phyloP scores from a whole-genome alignment of 176 grass and related monocot genomes.

The Hsuehochloa calcarea region DNA sequence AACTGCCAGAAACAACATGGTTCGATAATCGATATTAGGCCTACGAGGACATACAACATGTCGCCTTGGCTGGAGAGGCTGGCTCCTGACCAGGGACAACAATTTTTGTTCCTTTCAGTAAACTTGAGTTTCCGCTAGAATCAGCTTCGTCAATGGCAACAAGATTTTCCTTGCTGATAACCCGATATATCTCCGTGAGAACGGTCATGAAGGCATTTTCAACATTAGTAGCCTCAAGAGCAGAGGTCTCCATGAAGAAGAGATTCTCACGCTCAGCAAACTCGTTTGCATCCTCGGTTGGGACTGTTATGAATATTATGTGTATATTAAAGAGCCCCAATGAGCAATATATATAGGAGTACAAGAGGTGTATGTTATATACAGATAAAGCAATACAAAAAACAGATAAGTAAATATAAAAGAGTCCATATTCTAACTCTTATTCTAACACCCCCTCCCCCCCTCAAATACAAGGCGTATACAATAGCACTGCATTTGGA shows the following conservation, averaged over 20 bases:
- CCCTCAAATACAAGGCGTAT: no score
- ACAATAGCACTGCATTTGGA: no score
- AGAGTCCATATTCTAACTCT: no score
- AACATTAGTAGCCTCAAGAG: constrained; percentile 56
- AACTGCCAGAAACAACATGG: not conserved
- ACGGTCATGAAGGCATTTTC: constrained; percentile 43
- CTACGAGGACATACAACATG: constrained; percentile 63
- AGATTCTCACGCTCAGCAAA: constrained; percentile 57
- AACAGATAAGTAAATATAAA: no score
- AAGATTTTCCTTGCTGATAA: constrained; percentile 56
- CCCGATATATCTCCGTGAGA: constrained; percentile 51
- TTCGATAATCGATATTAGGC: not conserved
- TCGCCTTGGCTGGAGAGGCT: constrained; percentile 20
- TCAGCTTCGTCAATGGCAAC: constrained; percentile 43
- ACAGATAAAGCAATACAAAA: no score
- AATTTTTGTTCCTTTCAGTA: constrained; percentile 59
- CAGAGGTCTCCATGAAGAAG: constrained; percentile 73
- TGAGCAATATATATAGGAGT: no score
- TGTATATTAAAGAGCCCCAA: no score
- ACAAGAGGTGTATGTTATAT: no score
- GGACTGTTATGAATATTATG: no score
- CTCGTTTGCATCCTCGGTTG: constrained; percentile 56
- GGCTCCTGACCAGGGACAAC: constrained; percentile 46
- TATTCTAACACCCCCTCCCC: no score
- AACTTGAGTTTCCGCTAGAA: constrained; percentile 43